Percentiles rank a stretch among this genome's conserved stretches.
Conservation (phyloP, 2,329 filamentous ascomycete genomes). For the Aspergillus hiratsukae region DNA sequence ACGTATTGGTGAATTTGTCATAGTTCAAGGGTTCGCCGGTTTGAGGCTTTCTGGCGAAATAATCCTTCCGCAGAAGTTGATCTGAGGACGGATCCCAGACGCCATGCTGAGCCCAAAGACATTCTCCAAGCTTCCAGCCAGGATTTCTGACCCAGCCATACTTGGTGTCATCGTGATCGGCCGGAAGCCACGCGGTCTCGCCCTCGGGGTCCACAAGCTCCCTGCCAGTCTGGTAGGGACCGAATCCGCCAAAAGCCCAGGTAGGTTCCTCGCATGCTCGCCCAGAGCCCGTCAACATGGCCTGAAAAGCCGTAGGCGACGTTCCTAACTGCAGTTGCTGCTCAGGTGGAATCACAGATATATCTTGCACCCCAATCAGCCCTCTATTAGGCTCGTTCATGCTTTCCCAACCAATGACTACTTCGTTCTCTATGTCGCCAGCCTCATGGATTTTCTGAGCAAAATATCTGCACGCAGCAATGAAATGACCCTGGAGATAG, state of each 20-base stretch:
- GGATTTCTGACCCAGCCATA: conserved; percentile 89
- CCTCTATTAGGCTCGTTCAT: conserved; percentile 93
- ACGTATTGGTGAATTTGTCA: conserved; percentile 81
- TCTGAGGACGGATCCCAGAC: conserved; percentile 85
- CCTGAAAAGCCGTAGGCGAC: conserved; percentile 89
- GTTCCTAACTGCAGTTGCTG: conserved; percentile 91
- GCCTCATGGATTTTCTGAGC: conserved; percentile 83
- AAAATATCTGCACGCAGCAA: conserved; percentile 73
- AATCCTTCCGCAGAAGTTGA: conserved; percentile 73
- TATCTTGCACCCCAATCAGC: conserved; percentile 74
- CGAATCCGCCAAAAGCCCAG: conserved; percentile 91
- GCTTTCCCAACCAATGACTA: conserved; percentile 93
- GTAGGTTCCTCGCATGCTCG: conserved; percentile 83
- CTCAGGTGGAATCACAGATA: conserved; percentile 75
- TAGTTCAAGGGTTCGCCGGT: conserved; percentile 74
- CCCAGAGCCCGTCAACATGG: conserved; percentile 85
- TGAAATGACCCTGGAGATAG: conserved; percentile 82
- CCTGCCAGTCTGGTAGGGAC: conserved; percentile 82
- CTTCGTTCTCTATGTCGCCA: conserved; percentile 77
- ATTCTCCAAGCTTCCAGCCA: conserved; percentile 88
- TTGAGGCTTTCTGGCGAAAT: conserved; percentile 74
- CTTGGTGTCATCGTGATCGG: conserved; percentile 75
- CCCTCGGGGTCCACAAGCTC: conserved; percentile 84
- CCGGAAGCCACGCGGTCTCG: conserved; percentile 75
- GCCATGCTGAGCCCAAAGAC: conserved; percentile 93